Conservation (phyloP, 345 rosid genomes). For the Linum usitatissimum region DNA sequence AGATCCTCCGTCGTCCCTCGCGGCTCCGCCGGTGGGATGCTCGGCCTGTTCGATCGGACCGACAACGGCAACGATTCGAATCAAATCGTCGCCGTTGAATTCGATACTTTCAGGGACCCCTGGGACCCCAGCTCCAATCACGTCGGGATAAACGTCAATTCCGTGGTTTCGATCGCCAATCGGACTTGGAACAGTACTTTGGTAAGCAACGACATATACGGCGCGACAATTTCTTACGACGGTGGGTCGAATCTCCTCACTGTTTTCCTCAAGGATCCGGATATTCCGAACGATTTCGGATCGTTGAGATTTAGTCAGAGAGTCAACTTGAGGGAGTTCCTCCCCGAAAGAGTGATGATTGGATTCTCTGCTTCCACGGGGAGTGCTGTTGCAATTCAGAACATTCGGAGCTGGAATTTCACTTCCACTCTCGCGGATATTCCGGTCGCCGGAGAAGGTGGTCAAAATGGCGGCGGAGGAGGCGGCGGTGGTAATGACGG, state of each 20-base stretch:
- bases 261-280: neutral
- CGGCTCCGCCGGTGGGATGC: neutral
- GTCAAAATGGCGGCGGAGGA: neutral
- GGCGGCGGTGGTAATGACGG: neutral
- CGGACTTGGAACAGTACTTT: neutral
- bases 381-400: conserved; percentile 3
- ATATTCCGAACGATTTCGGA: neutral
- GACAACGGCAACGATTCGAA: neutral
- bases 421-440: neutral
- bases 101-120: neutral
- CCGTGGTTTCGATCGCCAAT: neutral
- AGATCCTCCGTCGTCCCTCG: neutral
- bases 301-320: neutral
- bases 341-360: conserved; percentile 16
- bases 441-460: neutral
- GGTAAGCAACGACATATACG: neutral
- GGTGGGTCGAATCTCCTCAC: neutral
- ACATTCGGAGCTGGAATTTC: conserved; percentile 18
- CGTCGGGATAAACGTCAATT: conserved; percentile 7
- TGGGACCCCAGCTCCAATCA: neutral
- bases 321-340: conserved; percentile 3
- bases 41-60: neutral
- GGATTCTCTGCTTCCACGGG: conserved; percentile 29
- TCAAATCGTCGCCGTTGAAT: neutral
- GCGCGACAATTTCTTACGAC: conserved; percentile 2